These are phyloP conservation scores for Stephania yunnanensis DNA, from an alignment of 164 flowering plant species.

Conservation along the genomic window DNA sequence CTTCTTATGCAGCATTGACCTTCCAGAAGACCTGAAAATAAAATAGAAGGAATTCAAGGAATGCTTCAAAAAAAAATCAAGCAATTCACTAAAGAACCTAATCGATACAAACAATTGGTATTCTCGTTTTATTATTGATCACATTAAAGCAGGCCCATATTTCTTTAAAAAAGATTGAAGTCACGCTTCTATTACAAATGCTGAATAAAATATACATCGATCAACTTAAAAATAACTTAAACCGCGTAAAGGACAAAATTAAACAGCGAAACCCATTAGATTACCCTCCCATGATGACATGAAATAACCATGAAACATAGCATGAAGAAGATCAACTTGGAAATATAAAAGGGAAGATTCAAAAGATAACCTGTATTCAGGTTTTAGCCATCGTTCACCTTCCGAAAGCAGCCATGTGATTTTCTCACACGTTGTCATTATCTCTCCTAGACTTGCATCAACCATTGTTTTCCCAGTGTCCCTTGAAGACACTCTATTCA, in stretches of 20 bases:
- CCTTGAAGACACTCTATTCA: conserved; percentile 73
- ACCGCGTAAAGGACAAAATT: not conserved
- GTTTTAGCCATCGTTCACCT: conserved; percentile 95
- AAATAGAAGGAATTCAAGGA: conserved; percentile 3
- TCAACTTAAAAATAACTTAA: not conserved
- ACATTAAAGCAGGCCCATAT: not conserved
- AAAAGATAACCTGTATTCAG: conserved; percentile 71
- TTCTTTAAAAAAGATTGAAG: not conserved
- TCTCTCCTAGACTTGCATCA: conserved; percentile 97
- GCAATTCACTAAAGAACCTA: not conserved
- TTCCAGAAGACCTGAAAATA: conserved; percentile 67
- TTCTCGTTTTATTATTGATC: not conserved
- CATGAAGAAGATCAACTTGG: not conserved
- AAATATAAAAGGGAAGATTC: not conserved
- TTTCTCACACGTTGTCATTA: conserved; percentile 99
- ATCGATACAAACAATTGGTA: not conserved
- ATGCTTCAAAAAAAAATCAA: not conserved
- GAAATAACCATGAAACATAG: not conserved
- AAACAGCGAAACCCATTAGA: not conserved
- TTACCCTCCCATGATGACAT: not conserved
- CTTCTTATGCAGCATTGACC: conserved; percentile 89
- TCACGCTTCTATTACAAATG: not conserved
- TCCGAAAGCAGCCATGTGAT: conserved; percentile 94
- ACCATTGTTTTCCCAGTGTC: conserved; percentile 99
- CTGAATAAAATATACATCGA: not conserved